Conservation (phyloP, 2,329 filamentous ascomycete genomes). For the Hirsutella rhossiliensis region DNA sequence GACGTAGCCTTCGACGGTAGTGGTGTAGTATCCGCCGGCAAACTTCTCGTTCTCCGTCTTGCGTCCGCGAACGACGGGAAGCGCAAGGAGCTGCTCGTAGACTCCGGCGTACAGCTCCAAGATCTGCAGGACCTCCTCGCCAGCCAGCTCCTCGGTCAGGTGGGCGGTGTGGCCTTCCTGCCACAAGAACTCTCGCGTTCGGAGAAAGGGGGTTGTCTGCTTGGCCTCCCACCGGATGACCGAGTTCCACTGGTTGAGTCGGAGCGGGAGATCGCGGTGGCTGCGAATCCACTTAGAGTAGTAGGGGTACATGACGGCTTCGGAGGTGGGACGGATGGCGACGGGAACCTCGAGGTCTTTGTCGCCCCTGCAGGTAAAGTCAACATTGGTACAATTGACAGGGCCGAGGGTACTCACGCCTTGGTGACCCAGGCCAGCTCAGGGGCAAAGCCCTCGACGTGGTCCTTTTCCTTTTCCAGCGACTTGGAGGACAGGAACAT, state of each 20-base stretch:
- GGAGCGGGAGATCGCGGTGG: constrained; percentile 86
- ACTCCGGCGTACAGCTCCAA: constrained; percentile 85
- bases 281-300: constrained; percentile 95
- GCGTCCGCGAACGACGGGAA: constrained; percentile 82
- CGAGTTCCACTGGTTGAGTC: constrained; percentile 97
- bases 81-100: constrained; percentile 87
- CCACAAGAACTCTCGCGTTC: constrained; percentile 94
- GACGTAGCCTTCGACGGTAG: constrained; percentile 94
- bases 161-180: constrained; percentile 92
- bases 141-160: constrained; percentile 69
- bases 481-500: constrained; percentile 92
- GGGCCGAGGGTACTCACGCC: constrained; percentile 38
- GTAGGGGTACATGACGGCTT: constrained; percentile 88
- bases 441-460: constrained; percentile 96
- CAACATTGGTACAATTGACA: neutral
- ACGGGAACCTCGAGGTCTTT: constrained; percentile 78
- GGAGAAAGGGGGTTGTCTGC: constrained; percentile 75
- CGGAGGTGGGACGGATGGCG: constrained; percentile 55
- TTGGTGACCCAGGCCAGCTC: constrained; percentile 84
- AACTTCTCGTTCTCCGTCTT: constrained; percentile 99
- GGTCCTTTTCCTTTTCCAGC: constrained; percentile 78
- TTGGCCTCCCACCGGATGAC: constrained; percentile 93
- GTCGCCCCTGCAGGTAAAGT: constrained; percentile 52
- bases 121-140: constrained; percentile 81
- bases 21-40: constrained; percentile 90